phyloP scores from a whole-genome alignment of 352 stramenopile genomes.

The Globisporangium cylindrosporum region DNA sequence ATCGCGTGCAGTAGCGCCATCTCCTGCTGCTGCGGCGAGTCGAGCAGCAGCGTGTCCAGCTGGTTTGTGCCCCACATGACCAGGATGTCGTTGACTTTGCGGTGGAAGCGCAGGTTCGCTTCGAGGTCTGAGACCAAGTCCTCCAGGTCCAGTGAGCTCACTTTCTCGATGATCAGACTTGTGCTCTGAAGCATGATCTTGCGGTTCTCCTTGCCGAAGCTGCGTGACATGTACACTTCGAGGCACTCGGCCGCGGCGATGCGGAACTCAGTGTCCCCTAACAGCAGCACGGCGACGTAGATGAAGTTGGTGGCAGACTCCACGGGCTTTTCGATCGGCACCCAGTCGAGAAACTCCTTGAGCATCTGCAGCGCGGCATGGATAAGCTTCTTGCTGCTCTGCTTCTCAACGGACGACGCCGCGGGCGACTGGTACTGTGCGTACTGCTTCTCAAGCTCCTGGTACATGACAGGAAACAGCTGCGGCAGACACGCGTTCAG shows the following conservation, averaged over 20 bases:
- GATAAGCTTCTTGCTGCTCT: constrained; percentile 50
- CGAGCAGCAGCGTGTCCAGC: constrained; percentile 48
- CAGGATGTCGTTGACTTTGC: constrained; percentile 75
- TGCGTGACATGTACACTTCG: constrained; percentile 63
- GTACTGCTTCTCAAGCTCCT: constrained; percentile 74
- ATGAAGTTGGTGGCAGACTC: constrained; percentile 60
- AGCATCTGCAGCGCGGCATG: constrained; percentile 66
- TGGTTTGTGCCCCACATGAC: constrained; percentile 70
- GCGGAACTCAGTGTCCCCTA: constrained; percentile 55
- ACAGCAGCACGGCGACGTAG: constrained; percentile 50
- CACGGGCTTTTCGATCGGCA: constrained; percentile 62
- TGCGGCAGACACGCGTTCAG: constrained; percentile 68
- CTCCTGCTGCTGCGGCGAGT: constrained; percentile 38
- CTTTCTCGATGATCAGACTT: constrained; percentile 54
- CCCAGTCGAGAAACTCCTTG: constrained; percentile 83
- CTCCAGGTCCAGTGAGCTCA: constrained; percentile 40
- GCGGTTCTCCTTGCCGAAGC: constrained; percentile 69
- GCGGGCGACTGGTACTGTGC: constrained; percentile 35
- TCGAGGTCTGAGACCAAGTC: constrained; percentile 45
- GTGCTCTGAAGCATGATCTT: constrained; percentile 62
- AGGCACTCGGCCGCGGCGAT: constrained; percentile 62
- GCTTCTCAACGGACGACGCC: constrained; percentile 19
- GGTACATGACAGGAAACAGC: constrained; percentile 69
- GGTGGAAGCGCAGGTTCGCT: constrained; percentile 57
- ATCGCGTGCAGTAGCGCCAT: constrained; percentile 43